Base-by-base conservation (phyloP, 805 yeast species). In the Yarrowia hollandica region DNA sequence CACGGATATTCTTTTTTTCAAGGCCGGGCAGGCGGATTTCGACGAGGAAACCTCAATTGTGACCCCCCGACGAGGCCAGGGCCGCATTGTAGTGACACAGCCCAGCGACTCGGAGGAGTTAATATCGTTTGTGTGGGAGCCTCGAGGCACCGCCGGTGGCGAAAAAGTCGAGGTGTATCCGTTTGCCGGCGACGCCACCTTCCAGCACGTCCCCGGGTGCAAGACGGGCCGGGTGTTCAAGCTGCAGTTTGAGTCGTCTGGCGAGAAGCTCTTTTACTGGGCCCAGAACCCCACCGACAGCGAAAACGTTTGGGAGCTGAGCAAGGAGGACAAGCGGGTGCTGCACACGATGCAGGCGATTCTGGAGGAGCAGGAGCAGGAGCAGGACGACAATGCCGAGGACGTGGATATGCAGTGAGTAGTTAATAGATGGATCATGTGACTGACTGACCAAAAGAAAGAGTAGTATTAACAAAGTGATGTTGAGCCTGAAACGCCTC, bases 131-230 rank as follows among this genome's bases (percentile, higher is more conserved):
- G 75, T 73, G 58, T 89, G 96, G 96, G 72, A 78, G 35, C 88
- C 95, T 28, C 81, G 86, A 60, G 82, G 79, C 26, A 71, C 65
- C 41, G 70, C 75, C 5, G 75, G 77, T 6, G 70, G 75, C 16
- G 74, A 66, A 26, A 62, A 62, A 22, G 70, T 70, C 35, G 90
- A 85, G 63, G 76, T 88, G 61, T 75, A 88, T 64, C 80, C 89
- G 39, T 83, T 89, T 64, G 94, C 95, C 0, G 96, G 95, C 1
- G 96, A 90, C 67, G 92, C 87, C 56, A 81, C 85, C 39, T 88
- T 90, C 83, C 80, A 80, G 62, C 87, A 81, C 59, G 82, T 88
- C 41, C 71, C 77, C 54, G 81, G 88, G 25, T 86, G 95, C 71
- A 79, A 74, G 39, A 81, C 90, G 0, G 96, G 96, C 14, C 77